Evolutionary conservation across 768 basidiomycete genomes (phyloP).

Genomic region (Pluteus cervinus): DNA sequence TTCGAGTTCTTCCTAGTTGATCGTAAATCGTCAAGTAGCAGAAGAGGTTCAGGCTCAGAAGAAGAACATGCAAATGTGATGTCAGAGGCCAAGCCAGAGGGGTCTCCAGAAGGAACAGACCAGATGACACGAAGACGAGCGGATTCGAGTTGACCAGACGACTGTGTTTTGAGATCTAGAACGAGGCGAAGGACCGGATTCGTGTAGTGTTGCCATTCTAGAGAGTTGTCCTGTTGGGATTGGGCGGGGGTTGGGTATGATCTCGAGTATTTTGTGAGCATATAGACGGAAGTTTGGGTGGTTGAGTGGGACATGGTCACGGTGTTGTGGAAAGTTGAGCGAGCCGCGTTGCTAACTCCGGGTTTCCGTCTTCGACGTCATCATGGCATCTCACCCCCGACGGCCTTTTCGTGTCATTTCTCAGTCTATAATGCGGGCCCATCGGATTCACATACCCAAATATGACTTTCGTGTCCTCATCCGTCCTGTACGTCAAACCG

Average conservation of each 20-base stretch:
- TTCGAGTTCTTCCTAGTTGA: conserved; percentile 76
- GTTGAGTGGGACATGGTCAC: conserved; percentile 44
- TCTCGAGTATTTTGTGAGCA: conserved; percentile 61
- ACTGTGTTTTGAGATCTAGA: conserved; percentile 53
- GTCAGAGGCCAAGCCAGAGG: no score
- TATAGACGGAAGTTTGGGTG: conserved; percentile 51
- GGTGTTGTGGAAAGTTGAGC: conserved; percentile 27
- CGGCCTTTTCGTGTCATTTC: conserved; percentile 37
- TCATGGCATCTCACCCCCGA: conserved; percentile 18
- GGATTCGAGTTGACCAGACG: conserved; percentile 48
- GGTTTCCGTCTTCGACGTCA: conserved; percentile 8
- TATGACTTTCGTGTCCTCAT: conserved; percentile 68
- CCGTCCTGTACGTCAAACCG: conserved; percentile 47
- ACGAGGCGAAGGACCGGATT: conserved; percentile 61
- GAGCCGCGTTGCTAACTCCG: conserved; percentile 26
- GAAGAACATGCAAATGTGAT: conserved; percentile 56
- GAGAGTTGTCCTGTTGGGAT: conserved; percentile 16
- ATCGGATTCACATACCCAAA: conserved; percentile 54
- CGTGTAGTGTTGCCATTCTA: conserved; percentile 76
- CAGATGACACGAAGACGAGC: conserved; percentile 62
- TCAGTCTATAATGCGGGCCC: conserved; percentile 68
- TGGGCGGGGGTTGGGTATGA: conserved; percentile 41
- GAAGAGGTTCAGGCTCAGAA: background rate
- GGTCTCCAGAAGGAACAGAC: no score
- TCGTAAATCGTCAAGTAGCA: conserved; percentile 2